Evolutionary conservation across 2,329 filamentous ascomycete species (phyloP), one percentile per base, ranked within the genome.

Genomic region (Venturia carpophila): DNA sequence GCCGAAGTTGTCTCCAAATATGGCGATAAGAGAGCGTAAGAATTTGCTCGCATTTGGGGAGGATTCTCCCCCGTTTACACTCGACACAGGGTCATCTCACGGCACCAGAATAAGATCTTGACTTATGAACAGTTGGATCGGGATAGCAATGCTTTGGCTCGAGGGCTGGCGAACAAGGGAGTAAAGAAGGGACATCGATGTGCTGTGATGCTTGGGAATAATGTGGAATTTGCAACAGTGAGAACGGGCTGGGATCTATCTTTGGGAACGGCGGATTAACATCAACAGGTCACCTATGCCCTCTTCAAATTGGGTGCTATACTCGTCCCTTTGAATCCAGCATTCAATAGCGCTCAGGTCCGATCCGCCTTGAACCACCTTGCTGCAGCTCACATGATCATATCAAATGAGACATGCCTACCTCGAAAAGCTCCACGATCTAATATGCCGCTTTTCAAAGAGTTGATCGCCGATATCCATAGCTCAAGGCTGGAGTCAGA

Each of bases 261-360:
- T 5, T 11, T 37, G 27, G 52, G 17, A 21, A 58, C 13, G 19
- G 21, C 11, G 2, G 24, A 34, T 15, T 61, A 5, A 61, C 39
- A 27, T 11, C 5, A 41, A 21, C 55, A 76, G 82, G 74, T 75
- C 24, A 93, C 89, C 6, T 97, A 97, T 76, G 92, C 92, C 0
- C 75, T 94, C 64, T 96, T 93, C 80, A 97, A 97, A 76, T 83
- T 97, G 11, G 94, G 94, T n/a, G 93, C 91, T 30, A 85, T 97
- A 62, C 80, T 97, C 68, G 92, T 96, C n/a, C 94, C 93, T 0
- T 78, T 97, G 30, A 97, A 99, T 74, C 93, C 92, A 24, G 88
- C 86, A 1, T 97, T 97, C 80, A 96, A 91, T 69, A 81, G 85
- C 3, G 75, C 79, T 5, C 94, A 97, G 78, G 86, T 97, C 10